These are phyloP conservation scores for Phyllachora maydis DNA, from an alignment of 2,329 filamentous ascomycete genomes.

Conservation along the genomic window DNA sequence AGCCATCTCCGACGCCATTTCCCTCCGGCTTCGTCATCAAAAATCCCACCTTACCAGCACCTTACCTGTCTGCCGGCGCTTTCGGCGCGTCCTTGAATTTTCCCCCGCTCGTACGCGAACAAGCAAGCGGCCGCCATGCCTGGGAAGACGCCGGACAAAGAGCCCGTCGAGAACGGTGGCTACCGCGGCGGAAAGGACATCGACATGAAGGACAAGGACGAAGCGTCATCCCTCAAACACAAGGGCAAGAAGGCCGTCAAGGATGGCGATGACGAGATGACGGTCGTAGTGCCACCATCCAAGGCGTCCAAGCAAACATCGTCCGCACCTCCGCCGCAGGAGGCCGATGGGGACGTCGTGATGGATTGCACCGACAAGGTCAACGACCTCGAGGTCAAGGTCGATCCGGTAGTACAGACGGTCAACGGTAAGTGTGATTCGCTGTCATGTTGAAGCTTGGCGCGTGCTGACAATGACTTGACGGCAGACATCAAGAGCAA, in stretches of 20 bases:
- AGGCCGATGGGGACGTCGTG: conserved; percentile 47
- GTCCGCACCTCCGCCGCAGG: conserved; percentile 31
- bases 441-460: neutral
- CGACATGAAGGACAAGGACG: conserved; percentile 46
- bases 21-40: conserved; percentile 1
- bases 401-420: conserved; percentile 39
- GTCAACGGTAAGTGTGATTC: conserved; percentile 41
- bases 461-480: neutral
- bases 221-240: conserved; percentile 28
- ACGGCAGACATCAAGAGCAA: conserved; percentile 78
- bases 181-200: conserved; percentile 43
- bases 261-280: conserved; percentile 63
- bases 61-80: no score
- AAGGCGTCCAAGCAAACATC: conserved; percentile 41
- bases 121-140: conserved; percentile 29
- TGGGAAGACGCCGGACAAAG: conserved; percentile 52
- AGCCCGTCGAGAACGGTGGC: conserved; percentile 47
- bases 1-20: conserved; percentile 2
- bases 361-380: conserved; percentile 42
- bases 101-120: conserved; percentile 1
- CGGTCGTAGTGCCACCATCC: conserved; percentile 55
- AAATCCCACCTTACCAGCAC: no score
- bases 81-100: no score
- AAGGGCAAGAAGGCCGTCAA: conserved; percentile 43
- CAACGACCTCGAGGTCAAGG: conserved; percentile 26